These are phyloP conservation scores for Coccomyxa sp. DNA, from an alignment of 139 green algal species.

Conservation along the genomic window DNA sequence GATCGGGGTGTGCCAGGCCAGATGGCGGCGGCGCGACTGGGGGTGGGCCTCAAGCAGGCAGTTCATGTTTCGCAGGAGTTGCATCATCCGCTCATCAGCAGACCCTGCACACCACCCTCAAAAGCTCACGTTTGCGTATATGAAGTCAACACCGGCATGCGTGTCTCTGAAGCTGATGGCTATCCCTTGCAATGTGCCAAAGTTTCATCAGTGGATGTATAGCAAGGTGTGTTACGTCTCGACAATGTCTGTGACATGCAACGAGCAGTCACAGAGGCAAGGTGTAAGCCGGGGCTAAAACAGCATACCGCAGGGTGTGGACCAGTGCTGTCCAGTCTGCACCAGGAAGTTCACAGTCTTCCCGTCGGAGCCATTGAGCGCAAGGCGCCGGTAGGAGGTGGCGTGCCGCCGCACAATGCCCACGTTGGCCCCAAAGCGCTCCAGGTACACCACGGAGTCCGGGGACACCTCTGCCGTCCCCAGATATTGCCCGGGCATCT, in stretches of 20 bases:
- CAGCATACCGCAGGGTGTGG: background rate
- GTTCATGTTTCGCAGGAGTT: constrained; percentile 76
- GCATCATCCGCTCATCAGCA: constrained; percentile 72
- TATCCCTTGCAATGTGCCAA: too few species aligned
- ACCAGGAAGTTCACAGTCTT: constrained; percentile 74
- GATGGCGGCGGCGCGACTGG: constrained; percentile 56
- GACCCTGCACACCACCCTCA: constrained; percentile 24
- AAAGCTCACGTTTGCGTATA: too few species aligned
- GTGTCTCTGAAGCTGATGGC: too few species aligned
- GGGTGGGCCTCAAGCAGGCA: constrained; percentile 71
- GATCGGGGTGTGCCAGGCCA: constrained; percentile 79
- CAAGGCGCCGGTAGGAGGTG: constrained; percentile 70
- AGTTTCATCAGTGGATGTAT: too few species aligned
- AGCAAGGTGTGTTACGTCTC: too few species aligned
- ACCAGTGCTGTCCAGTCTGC: constrained; percentile 71
- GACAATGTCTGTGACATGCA: too few species aligned
- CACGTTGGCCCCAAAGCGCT: constrained; percentile 76
- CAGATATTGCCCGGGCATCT: constrained; percentile 85
- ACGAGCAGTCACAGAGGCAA: too few species aligned
- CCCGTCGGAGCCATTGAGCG: constrained; percentile 84
- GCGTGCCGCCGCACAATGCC: constrained; percentile 79
- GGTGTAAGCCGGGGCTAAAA: too few species aligned
- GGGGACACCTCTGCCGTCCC: constrained; percentile 45
- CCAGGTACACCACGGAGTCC: constrained; percentile 69
- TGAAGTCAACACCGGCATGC: background rate